phyloP scores from a whole-genome alignment of 2,329 filamentous ascomycete genomes.

The Rasamsonia emersonii region DNA sequence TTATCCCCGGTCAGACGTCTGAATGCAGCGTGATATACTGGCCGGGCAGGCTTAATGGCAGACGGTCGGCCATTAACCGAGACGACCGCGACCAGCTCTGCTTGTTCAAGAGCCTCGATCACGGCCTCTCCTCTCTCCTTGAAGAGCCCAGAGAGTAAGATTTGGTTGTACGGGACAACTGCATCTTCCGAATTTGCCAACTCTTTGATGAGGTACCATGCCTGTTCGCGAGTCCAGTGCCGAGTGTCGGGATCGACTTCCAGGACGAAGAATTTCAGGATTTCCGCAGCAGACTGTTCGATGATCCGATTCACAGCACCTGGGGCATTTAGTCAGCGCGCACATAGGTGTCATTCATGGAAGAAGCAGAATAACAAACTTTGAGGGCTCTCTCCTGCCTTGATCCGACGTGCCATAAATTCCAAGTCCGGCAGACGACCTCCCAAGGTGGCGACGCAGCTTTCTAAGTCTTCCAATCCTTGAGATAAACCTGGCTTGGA shows the following conservation, averaged over 20 bases:
- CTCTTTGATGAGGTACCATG: slow-evolving; percentile 77
- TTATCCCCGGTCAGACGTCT: slow-evolving; percentile 59
- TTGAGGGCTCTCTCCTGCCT: slow-evolving; percentile 72
- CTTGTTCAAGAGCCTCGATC: slow-evolving; percentile 70
- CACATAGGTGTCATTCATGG: not conserved
- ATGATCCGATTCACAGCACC: slow-evolving; percentile 82
- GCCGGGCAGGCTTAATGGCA: slow-evolving; percentile 69
- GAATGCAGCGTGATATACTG: slow-evolving; percentile 81
- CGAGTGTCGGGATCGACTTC: slow-evolving; percentile 47
- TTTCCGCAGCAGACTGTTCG: slow-evolving; percentile 78
- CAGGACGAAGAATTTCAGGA: slow-evolving; percentile 85
- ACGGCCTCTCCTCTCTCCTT: slow-evolving; percentile 63
- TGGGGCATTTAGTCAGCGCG: slow-evolving; percentile 17
- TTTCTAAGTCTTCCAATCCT: slow-evolving; percentile 65
- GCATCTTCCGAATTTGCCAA: slow-evolving; percentile 56
- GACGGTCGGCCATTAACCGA: slow-evolving; percentile 68
- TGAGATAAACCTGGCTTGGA: slow-evolving; percentile 29
- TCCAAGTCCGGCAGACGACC: slow-evolving; percentile 94
- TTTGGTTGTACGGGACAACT: slow-evolving; percentile 70
- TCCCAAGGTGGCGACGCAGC: slow-evolving; percentile 71
- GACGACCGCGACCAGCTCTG: slow-evolving; percentile 74
- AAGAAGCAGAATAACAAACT: slow-evolving; percentile 25
- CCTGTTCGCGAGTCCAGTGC: slow-evolving; percentile 75
- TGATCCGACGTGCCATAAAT: slow-evolving; percentile 82
- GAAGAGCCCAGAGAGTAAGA: slow-evolving; percentile 70